These are phyloP conservation scores for Aurantiochytrium sp. DNA, from an alignment of 108 stramenopile species.

Conservation along the genomic window DNA sequence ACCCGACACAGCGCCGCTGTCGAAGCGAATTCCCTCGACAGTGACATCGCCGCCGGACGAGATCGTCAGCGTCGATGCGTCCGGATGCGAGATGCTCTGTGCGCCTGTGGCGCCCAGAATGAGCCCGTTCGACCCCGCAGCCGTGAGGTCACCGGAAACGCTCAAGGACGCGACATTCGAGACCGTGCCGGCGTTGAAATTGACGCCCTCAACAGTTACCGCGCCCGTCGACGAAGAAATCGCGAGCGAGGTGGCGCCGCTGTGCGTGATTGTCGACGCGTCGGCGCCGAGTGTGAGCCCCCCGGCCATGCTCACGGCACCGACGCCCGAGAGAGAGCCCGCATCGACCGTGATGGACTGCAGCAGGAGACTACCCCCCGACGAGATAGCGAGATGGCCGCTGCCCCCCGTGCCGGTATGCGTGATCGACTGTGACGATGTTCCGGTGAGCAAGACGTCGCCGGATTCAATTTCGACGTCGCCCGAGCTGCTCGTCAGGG, in stretches of 20 bases:
- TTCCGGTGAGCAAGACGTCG: not conserved
- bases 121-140: not conserved
- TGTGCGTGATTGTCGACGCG: not conserved
- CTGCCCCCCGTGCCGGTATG: not conserved
- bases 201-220: not conserved
- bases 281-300: not conserved
- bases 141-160: not conserved
- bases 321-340: not conserved
- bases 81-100: not conserved
- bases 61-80: not conserved
- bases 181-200: not conserved
- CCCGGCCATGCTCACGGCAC: not conserved
- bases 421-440: not conserved
- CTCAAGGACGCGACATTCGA: not conserved
- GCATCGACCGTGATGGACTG: not conserved
- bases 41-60: not conserved
- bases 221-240: not conserved
- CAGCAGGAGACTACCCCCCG: not conserved
- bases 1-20: not conserved
- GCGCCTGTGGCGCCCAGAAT: not conserved
- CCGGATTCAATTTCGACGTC: not conserved
- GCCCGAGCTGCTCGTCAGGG: not conserved
- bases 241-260: not conserved
- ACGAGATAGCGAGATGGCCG: not conserved
- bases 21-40: not conserved